Evolutionary conservation across 345 rosid species (phyloP).

Genomic region (Rhodomyrtus tomentosa): DNA sequence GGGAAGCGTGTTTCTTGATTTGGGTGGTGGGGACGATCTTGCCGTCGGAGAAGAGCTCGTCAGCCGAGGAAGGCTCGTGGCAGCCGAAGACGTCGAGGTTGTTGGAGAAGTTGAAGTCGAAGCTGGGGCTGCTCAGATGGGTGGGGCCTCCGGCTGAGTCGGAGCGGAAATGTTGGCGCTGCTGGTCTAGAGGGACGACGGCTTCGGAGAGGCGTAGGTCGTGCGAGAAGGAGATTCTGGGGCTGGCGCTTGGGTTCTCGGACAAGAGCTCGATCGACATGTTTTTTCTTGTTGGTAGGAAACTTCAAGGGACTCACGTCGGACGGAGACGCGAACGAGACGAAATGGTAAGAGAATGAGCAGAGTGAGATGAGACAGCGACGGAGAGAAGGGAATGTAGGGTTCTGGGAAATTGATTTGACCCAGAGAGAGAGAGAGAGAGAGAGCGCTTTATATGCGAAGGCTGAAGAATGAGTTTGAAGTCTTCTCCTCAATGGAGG

Average conservation of each 20-base stretch:
- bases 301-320: not conserved
- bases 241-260: constrained; percentile 10
- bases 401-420: not conserved
- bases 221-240: constrained; percentile 17
- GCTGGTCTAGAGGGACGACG: not conserved
- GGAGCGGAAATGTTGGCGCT: not conserved
- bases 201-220: constrained; percentile 3
- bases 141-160: not conserved
- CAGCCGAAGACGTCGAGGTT: not conserved
- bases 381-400: not conserved
- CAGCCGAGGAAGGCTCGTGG: constrained; percentile 6
- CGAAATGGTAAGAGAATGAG: not conserved
- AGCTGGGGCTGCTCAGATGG: not conserved
- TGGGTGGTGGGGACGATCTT: constrained; percentile 7
- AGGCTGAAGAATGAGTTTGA: not conserved
- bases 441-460: not conserved
- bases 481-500: not conserved
- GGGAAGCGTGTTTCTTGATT: constrained; percentile 3
- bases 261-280: constrained; percentile 9
- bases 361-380: not conserved
- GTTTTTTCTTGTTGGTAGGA: not conserved
- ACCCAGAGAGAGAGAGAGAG: not conserved
- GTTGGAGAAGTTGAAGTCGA: constrained; percentile 10
- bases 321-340: not conserved
- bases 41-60: constrained; percentile 17